phyloP scores from a whole-genome alignment of 2,329 filamentous ascomycete species.

The Talaromyces sp. region DNA sequence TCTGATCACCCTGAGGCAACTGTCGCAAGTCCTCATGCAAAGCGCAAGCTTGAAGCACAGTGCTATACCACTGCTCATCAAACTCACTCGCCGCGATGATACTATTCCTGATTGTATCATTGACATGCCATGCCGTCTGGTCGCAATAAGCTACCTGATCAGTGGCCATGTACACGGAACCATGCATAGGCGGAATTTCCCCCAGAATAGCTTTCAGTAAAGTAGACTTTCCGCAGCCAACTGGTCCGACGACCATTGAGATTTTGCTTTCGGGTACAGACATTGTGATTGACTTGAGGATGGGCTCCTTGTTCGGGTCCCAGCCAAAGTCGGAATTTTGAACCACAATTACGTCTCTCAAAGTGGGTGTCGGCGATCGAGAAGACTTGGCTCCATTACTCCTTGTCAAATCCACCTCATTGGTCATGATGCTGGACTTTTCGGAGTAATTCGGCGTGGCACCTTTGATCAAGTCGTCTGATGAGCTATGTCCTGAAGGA shows the following conservation, averaged over 20 bases:
- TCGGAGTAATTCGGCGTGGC: constrained; percentile 24
- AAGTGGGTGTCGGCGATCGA: constrained; percentile 20
- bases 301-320: constrained; percentile 43
- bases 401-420: constrained; percentile 24
- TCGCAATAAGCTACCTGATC: constrained; percentile 43
- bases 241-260: constrained; percentile 52
- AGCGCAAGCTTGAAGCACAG: constrained; percentile 31
- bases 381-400: constrained; percentile 23
- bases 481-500: constrained; percentile 6
- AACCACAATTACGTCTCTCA: constrained; percentile 38
- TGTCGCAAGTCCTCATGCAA: constrained; percentile 42
- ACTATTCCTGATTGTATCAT: constrained; percentile 34
- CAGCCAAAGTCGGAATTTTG: constrained; percentile 51
- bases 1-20: constrained; percentile 44
- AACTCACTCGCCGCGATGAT: constrained; percentile 31
- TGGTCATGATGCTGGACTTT: constrained; percentile 28
- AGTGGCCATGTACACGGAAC: constrained; percentile 34
- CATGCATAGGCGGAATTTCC: constrained; percentile 39
- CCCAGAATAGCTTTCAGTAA: constrained; percentile 48
- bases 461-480: constrained; percentile 21
- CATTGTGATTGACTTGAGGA: constrained; percentile 44
- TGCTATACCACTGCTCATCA: constrained; percentile 32
- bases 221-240: constrained; percentile 55
- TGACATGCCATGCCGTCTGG: constrained; percentile 34
- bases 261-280: constrained; percentile 45